A percentile compares a stretch with the other conserved stretches of the same genome.
phyloP scores from a whole-genome alignment of 148 eudicot genomes.

The Rhododendron mucronatum region DNA sequence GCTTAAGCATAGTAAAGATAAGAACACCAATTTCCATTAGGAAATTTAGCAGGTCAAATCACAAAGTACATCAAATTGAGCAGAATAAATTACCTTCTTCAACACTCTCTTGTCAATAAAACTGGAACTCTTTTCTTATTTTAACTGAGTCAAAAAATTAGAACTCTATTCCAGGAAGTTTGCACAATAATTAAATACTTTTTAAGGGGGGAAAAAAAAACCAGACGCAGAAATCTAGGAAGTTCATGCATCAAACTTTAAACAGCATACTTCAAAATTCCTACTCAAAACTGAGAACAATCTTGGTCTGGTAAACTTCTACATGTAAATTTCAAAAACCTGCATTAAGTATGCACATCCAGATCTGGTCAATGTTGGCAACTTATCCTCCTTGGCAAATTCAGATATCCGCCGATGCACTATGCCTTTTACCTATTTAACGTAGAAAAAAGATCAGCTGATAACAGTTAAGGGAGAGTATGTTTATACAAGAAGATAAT shows the following conservation, averaged over 20 bases:
- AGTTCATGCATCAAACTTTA: constrained; percentile 1
- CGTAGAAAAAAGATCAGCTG: not conserved
- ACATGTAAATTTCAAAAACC: constrained; percentile 32
- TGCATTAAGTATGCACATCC: constrained; percentile 95
- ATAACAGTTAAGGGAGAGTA: not conserved
- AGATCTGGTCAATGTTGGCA: constrained; percentile 91
- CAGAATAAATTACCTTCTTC: not conserved
- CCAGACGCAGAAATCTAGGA: not conserved
- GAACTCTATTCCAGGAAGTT: not conserved
- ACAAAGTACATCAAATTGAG: not conserved
- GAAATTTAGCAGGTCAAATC: not conserved
- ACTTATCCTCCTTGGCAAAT: constrained; percentile 76
- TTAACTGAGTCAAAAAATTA: not conserved
- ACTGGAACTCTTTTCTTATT: constrained; percentile 19
- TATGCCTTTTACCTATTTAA: constrained; percentile 69
- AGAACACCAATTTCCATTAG: not conserved
- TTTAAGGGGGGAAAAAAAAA: not conserved
- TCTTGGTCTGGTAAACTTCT: not conserved
- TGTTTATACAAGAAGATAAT: not conserved
- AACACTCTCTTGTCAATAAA: not conserved
- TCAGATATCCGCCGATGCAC: constrained; percentile 90
- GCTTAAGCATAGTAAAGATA: not conserved
- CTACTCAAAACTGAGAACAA: not conserved
- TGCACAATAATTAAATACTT: not conserved
- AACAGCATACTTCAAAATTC: not conserved